phyloP scores from a whole-genome alignment of 768 basidiomycete genomes.

The Artomyces pyxidatus region DNA sequence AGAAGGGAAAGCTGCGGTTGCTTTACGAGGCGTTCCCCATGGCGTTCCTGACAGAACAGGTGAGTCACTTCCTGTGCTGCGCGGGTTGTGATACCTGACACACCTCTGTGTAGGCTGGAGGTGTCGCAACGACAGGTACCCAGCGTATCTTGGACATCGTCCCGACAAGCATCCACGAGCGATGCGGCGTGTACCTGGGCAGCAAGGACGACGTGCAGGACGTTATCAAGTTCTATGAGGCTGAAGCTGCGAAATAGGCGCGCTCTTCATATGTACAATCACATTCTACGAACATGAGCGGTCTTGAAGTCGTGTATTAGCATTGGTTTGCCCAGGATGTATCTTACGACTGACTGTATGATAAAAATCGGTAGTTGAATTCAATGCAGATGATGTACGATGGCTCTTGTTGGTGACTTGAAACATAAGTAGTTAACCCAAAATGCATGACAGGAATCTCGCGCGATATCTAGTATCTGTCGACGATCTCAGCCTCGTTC shows the following conservation, averaged over 20 bases:
- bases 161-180: slow-evolving; percentile 82
- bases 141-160: slow-evolving; percentile 87
- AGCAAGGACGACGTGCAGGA: slow-evolving; percentile 91
- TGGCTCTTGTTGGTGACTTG: too few relatives aligned
- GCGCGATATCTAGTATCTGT: slow-evolving; percentile 15
- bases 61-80: slow-evolving; percentile 23
- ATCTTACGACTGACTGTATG: too few relatives aligned
- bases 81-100: slow-evolving; percentile 9
- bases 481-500: slow-evolving; percentile 70
- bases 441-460: not conserved
- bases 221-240: slow-evolving; percentile 76
- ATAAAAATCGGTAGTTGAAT: too few relatives aligned
- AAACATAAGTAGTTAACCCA: too few relatives aligned
- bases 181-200: slow-evolving; percentile 90
- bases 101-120: slow-evolving; percentile 65
- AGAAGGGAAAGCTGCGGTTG: slow-evolving; percentile 88
- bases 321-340: too few relatives aligned
- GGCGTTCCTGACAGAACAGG: slow-evolving; percentile 93
- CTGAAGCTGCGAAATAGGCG: too few relatives aligned
- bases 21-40: slow-evolving; percentile 98
- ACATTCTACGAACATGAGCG: too few relatives aligned
- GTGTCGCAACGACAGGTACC: slow-evolving; percentile 93
- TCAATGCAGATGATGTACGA: too few relatives aligned
- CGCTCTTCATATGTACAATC: too few relatives aligned
- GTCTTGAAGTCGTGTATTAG: too few relatives aligned